A percentile compares a stretch with the other conserved stretches of the same genome.
Evolutionary conservation across 2,329 filamentous ascomycete species (phyloP).

Genomic region (Ambrosiella beaveri): DNA sequence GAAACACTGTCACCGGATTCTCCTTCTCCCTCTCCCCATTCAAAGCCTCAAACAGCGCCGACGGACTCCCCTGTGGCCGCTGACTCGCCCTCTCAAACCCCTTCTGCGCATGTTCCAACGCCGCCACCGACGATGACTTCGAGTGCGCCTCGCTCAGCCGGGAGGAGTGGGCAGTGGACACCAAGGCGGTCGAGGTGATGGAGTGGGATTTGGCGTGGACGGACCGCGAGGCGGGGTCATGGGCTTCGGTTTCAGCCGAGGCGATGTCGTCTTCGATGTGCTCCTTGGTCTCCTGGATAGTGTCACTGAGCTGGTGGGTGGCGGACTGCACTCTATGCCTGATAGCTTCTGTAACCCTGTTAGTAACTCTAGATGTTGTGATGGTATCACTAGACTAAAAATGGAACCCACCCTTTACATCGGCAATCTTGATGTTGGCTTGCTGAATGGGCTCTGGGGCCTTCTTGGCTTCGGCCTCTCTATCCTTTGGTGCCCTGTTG

Average conservation of each 20-base stretch:
- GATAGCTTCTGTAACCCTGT: slow-evolving; percentile 5
- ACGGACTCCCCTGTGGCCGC: background rate
- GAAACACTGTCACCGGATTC: slow-evolving; percentile 1
- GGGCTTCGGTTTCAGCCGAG: background rate
- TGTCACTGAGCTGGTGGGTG: slow-evolving; percentile 2
- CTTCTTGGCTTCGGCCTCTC: slow-evolving; percentile 1
- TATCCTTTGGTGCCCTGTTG: slow-evolving; percentile 7
- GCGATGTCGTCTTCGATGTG: slow-evolving; percentile 1
- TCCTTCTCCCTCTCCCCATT: background rate
- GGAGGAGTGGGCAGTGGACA: background rate
- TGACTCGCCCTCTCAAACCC: background rate
- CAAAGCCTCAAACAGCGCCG: slow-evolving; percentile 7
- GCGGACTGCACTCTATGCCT: slow-evolving; percentile 1
- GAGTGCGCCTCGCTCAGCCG: background rate
- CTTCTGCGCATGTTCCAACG: background rate
- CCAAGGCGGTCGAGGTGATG: background rate
- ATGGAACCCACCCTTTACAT: slow-evolving; percentile 9
- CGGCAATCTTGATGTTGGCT: slow-evolving; percentile 3
- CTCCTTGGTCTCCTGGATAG: slow-evolving; percentile 3
- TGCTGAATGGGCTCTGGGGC: background rate
- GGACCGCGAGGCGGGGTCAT: background rate
- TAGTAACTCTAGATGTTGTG: background rate
- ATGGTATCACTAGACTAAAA: background rate
- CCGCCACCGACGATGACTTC: background rate
- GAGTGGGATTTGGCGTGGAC: background rate